A percentile compares a stretch with the other conserved stretches of the same genome.
Evolutionary conservation across 805 yeast genomes (phyloP).

Genomic region (Novakomyces olei): DNA sequence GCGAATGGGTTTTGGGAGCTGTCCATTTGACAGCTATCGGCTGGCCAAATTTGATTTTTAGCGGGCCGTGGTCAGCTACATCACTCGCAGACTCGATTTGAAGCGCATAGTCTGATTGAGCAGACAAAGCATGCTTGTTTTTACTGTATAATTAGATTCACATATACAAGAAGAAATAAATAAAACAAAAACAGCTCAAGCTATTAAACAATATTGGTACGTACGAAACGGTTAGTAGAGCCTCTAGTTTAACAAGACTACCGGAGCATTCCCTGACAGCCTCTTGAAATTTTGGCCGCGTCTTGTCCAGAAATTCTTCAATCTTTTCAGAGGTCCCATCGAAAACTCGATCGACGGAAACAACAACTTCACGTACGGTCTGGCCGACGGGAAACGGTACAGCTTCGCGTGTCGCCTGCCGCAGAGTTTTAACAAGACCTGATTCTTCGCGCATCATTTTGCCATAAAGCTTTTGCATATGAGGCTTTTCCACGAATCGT

Average conservation of each 20-base stretch:
- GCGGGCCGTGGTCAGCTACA: constrained; percentile 3
- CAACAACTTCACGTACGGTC: constrained; percentile 12
- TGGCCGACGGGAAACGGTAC: constrained; percentile 11
- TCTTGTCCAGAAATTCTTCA: constrained; percentile 21
- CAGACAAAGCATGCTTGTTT: too few species aligned
- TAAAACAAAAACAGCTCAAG: too few species aligned
- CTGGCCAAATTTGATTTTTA: constrained; percentile 24
- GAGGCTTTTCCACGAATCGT: constrained; percentile 53
- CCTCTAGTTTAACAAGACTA: too few species aligned
- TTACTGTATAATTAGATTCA: too few species aligned
- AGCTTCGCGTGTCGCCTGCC: constrained; percentile 12
- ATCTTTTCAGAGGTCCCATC: constrained; percentile 22
- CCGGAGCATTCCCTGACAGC: background rate
- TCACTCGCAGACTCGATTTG: constrained; percentile 6
- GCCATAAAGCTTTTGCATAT: constrained; percentile 57
- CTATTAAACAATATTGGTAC: too few species aligned
- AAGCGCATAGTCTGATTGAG: too few species aligned
- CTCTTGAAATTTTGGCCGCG: constrained; percentile 1
- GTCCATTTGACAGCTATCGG: constrained; percentile 34
- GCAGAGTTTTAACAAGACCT: constrained; percentile 20
- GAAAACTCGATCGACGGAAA: constrained; percentile 20
- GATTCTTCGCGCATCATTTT: constrained; percentile 33
- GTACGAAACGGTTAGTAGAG: background rate
- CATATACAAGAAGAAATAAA: too few species aligned
- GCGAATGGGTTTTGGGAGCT: constrained; percentile 27